These are phyloP conservation scores for Dactylellina haptotyla DNA, from an alignment of 2,329 filamentous ascomycete species.

Conservation along the genomic window DNA sequence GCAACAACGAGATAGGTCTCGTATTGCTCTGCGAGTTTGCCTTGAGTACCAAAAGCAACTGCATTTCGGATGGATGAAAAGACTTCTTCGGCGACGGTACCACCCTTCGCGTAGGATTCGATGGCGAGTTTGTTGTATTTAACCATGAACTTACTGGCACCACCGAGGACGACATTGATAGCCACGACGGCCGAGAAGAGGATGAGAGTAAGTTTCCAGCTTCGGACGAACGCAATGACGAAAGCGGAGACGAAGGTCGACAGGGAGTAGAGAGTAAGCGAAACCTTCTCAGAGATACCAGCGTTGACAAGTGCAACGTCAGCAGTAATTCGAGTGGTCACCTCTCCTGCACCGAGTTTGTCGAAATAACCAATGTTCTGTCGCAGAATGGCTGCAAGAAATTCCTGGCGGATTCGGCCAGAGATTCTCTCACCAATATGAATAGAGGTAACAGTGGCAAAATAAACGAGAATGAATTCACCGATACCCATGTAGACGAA, in stretches of 20 bases:
- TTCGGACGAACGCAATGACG: conserved; percentile 87
- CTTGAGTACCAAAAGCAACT: conserved; percentile 90
- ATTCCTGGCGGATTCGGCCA: conserved; percentile 81
- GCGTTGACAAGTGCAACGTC: conserved; percentile 95
- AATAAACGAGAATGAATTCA: conserved; percentile 80
- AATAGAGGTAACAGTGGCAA: conserved; percentile 88
- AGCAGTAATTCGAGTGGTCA: conserved; percentile 91
- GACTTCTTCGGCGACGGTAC: conserved; percentile 91
- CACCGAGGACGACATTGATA: conserved; percentile 79
- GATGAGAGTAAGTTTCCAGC: conserved; percentile 93
- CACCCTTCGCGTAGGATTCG: conserved; percentile 81
- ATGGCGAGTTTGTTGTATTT: conserved; percentile 82
- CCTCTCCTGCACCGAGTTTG: conserved; percentile 89
- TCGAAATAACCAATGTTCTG: conserved; percentile 96
- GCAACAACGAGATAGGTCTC: conserved; percentile 77
- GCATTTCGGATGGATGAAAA: conserved; percentile 93
- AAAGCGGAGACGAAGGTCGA: conserved; percentile 89
- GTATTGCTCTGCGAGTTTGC: conserved; percentile 88
- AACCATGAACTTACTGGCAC: conserved; percentile 77
- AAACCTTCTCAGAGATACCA: conserved; percentile 89
- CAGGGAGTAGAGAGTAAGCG: conserved; percentile 77
- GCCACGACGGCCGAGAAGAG: conserved; percentile 82
- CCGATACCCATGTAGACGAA: conserved; percentile 86
- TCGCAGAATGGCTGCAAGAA: conserved; percentile 82
- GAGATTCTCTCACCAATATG: conserved; percentile 83